Percentiles rank a stretch among this genome's conserved stretches.
Conservation (phyloP, 441 rosid species). For the Bocquillonia castaneifolia region DNA sequence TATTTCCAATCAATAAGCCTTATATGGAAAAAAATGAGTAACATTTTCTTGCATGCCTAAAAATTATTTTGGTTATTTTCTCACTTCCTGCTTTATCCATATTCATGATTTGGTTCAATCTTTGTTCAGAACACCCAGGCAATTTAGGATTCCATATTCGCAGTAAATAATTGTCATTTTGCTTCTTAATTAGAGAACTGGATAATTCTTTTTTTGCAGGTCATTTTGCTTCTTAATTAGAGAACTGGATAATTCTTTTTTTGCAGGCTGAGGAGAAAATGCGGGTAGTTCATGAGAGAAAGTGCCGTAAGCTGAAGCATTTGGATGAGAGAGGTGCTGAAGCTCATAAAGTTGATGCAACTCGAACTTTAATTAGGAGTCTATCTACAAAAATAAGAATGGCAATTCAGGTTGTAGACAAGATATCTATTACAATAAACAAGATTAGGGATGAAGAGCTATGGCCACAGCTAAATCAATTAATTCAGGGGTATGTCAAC, state of each 20-base stretch:
- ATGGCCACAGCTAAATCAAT: conserved; percentile 82
- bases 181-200: conserved; percentile 4
- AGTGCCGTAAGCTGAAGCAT: conserved; percentile 61
- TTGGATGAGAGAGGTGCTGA: conserved; percentile 83
- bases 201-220: conserved; percentile 34
- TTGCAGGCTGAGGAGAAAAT: conserved; percentile 81
- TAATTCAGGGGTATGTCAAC: conserved; percentile 73
- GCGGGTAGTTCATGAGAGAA: conserved; percentile 72
- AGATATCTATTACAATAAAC: conserved; percentile 70
- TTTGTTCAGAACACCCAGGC: background rate
- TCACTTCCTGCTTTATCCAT: background rate
- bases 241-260: conserved; percentile 12
- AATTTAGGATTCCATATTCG: background rate
- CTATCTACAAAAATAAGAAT: conserved; percentile 80
- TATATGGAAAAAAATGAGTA: background rate
- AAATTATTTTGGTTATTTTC: background rate
- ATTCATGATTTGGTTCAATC: background rate
- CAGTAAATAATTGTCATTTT: background rate
- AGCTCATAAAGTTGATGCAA: conserved; percentile 51
- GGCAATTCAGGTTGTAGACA: conserved; percentile 85
- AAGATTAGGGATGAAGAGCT: conserved; percentile 94
- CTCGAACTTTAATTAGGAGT: conserved; percentile 46
- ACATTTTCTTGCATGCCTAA: background rate
- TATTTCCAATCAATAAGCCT: background rate
- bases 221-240: conserved; percentile 1